These are phyloP conservation scores for Diaporthe citri DNA, from an alignment of 2,329 filamentous ascomycete genomes.

Conservation along the genomic window DNA sequence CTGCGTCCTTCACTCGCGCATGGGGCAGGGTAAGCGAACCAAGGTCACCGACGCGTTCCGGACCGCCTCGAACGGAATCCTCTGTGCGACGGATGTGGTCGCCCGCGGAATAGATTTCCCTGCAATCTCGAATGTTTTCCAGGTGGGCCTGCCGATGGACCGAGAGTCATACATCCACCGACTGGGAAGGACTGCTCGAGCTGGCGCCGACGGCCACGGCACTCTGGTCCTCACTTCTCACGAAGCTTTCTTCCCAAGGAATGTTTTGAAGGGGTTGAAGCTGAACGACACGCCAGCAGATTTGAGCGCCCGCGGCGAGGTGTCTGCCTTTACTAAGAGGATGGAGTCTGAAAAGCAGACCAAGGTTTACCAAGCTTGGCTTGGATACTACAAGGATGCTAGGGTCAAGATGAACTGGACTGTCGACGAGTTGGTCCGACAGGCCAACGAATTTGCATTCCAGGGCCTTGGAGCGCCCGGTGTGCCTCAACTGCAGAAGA, in stretches of 20 bases:
- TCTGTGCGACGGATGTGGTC: slow-evolving; percentile 79
- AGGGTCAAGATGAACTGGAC: slow-evolving; percentile 59
- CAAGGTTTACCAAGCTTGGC: slow-evolving; percentile 68
- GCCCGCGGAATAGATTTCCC: slow-evolving; percentile 81
- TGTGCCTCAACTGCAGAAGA: slow-evolving; percentile 61
- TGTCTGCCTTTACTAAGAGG: slow-evolving; percentile 52
- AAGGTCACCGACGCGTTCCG: slow-evolving; percentile 75
- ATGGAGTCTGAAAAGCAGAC: slow-evolving; percentile 60
- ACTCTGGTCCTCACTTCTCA: slow-evolving; percentile 68
- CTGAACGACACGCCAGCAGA: slow-evolving; percentile 62
- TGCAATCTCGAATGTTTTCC: slow-evolving; percentile 75
- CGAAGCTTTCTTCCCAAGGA: slow-evolving; percentile 65
- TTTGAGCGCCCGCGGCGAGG: slow-evolving; percentile 55
- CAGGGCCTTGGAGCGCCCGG: slow-evolving; percentile 61
- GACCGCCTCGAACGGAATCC: slow-evolving; percentile 60
- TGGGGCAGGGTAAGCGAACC: slow-evolving; percentile 63
- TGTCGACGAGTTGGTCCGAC: slow-evolving; percentile 59
- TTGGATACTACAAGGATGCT: slow-evolving; percentile 68
- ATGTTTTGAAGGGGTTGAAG: slow-evolving; percentile 65
- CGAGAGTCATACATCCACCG: slow-evolving; percentile 77
- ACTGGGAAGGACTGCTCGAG: slow-evolving; percentile 75
- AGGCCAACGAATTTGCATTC: slow-evolving; percentile 64
- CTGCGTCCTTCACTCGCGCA: slow-evolving; percentile 63
- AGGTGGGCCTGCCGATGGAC: slow-evolving; percentile 70
- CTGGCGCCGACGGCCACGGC: slow-evolving; percentile 73